Evolutionary conservation across 805 yeast species (phyloP), one percentile per base, ranked within the genome.

Genomic region (Sugiyamaella boreocaroliniensis): DNA sequence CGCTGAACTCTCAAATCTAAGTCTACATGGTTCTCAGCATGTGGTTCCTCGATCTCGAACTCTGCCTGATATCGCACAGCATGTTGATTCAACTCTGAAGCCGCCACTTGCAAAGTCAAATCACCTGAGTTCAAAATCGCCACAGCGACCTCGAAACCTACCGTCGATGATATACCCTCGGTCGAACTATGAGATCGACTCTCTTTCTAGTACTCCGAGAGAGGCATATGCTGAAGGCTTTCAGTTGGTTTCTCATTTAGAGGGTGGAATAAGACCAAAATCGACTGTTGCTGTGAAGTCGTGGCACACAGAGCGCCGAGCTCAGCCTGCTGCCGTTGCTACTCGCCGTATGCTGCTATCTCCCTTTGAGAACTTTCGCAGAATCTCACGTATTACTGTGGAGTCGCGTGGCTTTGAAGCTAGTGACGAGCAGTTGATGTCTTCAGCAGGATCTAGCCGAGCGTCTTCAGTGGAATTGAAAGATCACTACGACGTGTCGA

Each of bases 311-410:
- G 20, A 16, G 14, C 48, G 49, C 16, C 19, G 47, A 14, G 34
- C 19, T 10, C 53, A 50, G 40, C 43, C 52, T 16, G 51, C 50
- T 37, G 58, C 52, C 7, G 50, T 59, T 2, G 57, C 59, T 15
- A 58, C 58, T 16, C 20, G 57, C 29, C 42, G 61, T 19, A 58
- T 58, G 55, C 52, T 57, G n/a, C 26, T 54, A 22, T 56, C 59
- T 18, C 59, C 59, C 14, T 57, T 49, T 50, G 50, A 46, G 12
- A 44, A 54, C 29, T 20, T 43, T 29, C 50, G 48, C 12, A 41
- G 54, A n/a, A 43, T 51, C 15, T 52, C 55, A 12, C 51, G 45
- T 2, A 14, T 52, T 18, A 22, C 34, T 15, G 34, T 47, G n/a
- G 37, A 32, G n/a, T 32, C 37, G 12, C 37, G 37, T 14, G 37